Conservation (phyloP, 2,329 filamentous ascomycete genomes). For the Beauveria varroae region DNA sequence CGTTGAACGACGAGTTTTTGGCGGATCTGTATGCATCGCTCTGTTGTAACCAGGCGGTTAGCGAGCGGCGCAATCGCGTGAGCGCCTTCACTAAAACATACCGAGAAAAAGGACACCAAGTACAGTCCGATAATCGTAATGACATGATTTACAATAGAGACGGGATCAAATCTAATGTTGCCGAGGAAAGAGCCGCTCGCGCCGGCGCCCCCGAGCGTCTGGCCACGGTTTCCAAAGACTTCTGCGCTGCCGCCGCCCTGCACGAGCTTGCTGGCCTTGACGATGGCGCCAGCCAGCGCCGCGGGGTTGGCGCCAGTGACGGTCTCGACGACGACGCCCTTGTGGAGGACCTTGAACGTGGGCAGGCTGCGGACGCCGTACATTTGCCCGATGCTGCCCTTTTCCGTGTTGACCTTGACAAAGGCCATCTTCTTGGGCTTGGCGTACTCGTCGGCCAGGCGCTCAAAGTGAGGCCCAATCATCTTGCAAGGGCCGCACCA, state of each 20-base stretch:
- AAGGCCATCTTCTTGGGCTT: slow-evolving; percentile 80
- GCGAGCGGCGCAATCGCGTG: slow-evolving; percentile 12
- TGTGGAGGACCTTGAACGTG: slow-evolving; percentile 87
- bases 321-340: slow-evolving; percentile 63
- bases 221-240: slow-evolving; percentile 47
- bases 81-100: slow-evolving; percentile 26
- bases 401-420: slow-evolving; percentile 85
- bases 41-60: slow-evolving; percentile 23
- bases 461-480: slow-evolving; percentile 84
- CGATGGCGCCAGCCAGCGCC: slow-evolving; percentile 68
- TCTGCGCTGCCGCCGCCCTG: slow-evolving; percentile 31
- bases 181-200: slow-evolving; percentile 10
- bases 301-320: slow-evolving; percentile 75
- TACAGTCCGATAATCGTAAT: slow-evolving; percentile 54
- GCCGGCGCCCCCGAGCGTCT: slow-evolving; percentile 44
- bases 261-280: slow-evolving; percentile 55
- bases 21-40: slow-evolving; percentile 56
- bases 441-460: slow-evolving; percentile 70
- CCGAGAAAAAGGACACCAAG: slow-evolving; percentile 53
- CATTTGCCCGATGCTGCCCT: slow-evolving; percentile 62
- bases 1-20: slow-evolving; percentile 52
- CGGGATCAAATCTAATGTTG: slow-evolving; percentile 27
- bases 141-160: slow-evolving; percentile 40
- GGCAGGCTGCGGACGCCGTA: slow-evolving; percentile 85
- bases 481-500: slow-evolving; percentile 93